Percentiles rank a stretch among this genome's conserved stretches.
Conservation (phyloP, 495 filamentous ascomycete genomes). For the Recurvomyces mirabilis region DNA sequence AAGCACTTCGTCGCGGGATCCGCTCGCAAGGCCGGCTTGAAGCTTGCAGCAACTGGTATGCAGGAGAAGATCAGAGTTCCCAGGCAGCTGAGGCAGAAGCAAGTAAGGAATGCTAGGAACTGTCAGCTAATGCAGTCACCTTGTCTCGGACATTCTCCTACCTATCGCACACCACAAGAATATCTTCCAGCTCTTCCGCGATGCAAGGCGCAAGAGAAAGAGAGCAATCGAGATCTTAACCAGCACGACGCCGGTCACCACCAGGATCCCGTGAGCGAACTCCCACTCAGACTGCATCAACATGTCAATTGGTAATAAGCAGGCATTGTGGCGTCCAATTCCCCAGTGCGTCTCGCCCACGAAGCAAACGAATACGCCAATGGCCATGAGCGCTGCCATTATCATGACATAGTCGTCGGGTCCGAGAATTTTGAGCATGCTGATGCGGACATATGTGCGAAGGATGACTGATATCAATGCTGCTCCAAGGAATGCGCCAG, state of each 20-base stretch:
- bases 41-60: slow-evolving; percentile 22
- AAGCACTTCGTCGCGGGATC: slow-evolving; percentile 25
- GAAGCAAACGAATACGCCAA: slow-evolving; percentile 22
- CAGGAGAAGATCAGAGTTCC: slow-evolving; percentile 27
- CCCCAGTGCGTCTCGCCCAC: slow-evolving; percentile 22
- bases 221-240: slow-evolving; percentile 29
- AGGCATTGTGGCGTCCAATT: slow-evolving; percentile 21
- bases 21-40: slow-evolving; percentile 17
- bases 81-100: slow-evolving; percentile 22
- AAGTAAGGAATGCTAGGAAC: slow-evolving; percentile 21
- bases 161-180: slow-evolving; percentile 24
- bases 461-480: slow-evolving; percentile 22
- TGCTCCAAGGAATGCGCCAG: slow-evolving; percentile 18
- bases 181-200: slow-evolving; percentile 16
- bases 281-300: slow-evolving; percentile 4
- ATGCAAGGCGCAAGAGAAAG: slow-evolving; percentile 25
- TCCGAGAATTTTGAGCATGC: slow-evolving; percentile 27
- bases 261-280: slow-evolving; percentile 19
- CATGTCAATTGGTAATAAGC: background rate
- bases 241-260: slow-evolving; percentile 8
- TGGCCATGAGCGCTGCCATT: slow-evolving; percentile 21
- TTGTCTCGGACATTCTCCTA: slow-evolving; percentile 1
- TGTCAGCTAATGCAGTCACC: background rate
- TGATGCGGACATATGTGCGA: slow-evolving; percentile 25
- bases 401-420: slow-evolving; percentile 29